Evolutionary conservation across 139 green algal species (phyloP).

Genomic region (Chlorella ohadii): DNA sequence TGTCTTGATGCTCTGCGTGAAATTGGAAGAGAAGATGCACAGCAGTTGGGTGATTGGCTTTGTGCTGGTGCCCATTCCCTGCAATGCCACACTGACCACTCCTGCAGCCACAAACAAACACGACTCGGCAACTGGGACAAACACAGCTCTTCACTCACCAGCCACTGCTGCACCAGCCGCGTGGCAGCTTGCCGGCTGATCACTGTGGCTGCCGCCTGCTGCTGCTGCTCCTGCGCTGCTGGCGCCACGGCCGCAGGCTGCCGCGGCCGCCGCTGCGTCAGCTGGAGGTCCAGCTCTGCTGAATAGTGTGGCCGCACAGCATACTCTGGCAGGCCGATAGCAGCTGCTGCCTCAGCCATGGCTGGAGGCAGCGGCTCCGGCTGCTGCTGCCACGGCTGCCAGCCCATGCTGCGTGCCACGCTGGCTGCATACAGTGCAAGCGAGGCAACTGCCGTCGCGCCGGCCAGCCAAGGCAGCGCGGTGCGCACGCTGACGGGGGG

Average conservation of each 20-base stretch:
- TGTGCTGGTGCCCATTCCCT: background rate
- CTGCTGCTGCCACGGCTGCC: background rate
- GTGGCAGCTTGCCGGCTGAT: background rate
- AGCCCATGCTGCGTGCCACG: no score
- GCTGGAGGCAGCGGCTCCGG: background rate
- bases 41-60: background rate
- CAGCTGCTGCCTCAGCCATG: background rate
- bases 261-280: background rate
- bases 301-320: background rate
- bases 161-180: conserved; percentile 8
- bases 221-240: background rate
- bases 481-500: background rate
- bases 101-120: no score
- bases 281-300: background rate
- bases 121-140: background rate
- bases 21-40: background rate
- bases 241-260: background rate
- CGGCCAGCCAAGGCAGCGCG: conserved; percentile 4
- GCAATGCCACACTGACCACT: no score
- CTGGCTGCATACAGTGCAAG: background rate
- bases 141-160: conserved; percentile 4
- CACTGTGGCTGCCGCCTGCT: background rate
- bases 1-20: conserved; percentile 51
- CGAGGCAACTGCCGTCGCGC: background rate
- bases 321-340: background rate